Percentiles rank a stretch among this genome's conserved stretches.
Conservation (phyloP, 345 rosid species). For the Pistacia atlantica region DNA sequence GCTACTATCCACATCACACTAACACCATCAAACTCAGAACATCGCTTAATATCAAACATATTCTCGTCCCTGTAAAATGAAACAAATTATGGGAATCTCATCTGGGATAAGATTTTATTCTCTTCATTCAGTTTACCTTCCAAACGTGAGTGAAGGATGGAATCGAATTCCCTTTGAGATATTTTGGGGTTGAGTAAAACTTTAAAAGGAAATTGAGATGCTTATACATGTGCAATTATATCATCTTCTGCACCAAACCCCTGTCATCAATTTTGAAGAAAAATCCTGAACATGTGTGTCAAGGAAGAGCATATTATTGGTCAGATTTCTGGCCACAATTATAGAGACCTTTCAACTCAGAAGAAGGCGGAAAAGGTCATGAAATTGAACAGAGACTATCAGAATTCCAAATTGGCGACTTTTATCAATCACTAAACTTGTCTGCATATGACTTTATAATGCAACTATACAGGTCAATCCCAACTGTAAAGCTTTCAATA, state of each 20-base stretch:
- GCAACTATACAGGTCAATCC: background rate
- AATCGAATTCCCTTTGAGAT: background rate
- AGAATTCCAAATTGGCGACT: background rate
- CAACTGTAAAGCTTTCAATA: conserved; percentile 14
- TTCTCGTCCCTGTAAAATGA: no score
- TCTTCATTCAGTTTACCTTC: background rate
- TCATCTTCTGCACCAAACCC: no score
- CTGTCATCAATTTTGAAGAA: no score
- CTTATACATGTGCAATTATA: background rate
- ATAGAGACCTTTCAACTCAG: background rate
- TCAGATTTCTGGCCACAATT: background rate
- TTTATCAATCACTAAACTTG: conserved; percentile 15
- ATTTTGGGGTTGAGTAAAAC: background rate
- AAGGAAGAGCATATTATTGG: background rate
- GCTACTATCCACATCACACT: background rate
- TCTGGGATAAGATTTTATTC: no score
- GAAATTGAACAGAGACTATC: background rate
- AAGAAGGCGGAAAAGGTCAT: background rate
- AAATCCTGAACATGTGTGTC: no score
- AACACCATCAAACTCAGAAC: no score
- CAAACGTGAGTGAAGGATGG: background rate
- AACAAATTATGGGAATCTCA: no score
- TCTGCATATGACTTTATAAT: background rate
- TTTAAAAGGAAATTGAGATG: background rate
- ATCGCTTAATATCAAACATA: no score